These are phyloP conservation scores for Coelastrella sp. DNA, from an alignment of 139 green algal species.

Conservation along the genomic window DNA sequence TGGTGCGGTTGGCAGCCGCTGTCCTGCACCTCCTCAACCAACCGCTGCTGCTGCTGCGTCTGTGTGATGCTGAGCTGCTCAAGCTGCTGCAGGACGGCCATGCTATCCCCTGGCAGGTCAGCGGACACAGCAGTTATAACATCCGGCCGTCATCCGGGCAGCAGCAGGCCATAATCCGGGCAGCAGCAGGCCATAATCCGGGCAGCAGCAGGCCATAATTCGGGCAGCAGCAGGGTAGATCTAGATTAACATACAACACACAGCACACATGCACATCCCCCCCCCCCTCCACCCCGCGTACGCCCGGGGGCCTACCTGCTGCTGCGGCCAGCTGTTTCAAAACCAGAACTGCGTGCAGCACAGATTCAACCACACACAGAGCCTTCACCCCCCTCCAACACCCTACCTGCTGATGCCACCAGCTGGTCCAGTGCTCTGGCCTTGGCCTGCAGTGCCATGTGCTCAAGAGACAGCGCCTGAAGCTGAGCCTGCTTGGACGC, in stretches of 20 bases:
- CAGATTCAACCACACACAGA: too few relatives aligned
- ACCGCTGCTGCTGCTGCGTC: constrained; percentile 14
- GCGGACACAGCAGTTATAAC: too few relatives aligned
- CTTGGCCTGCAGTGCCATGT: constrained; percentile 33
- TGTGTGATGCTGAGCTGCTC: constrained; percentile 9
- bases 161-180: neutral
- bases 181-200: neutral
- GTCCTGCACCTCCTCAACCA: neutral
- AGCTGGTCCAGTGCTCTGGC: constrained; percentile 33
- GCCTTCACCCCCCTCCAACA: neutral
- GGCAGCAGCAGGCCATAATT: neutral
- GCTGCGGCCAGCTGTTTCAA: too few relatives aligned
- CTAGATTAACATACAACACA: neutral
- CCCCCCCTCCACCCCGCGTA: too few relatives aligned
- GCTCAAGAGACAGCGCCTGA: constrained; percentile 32
- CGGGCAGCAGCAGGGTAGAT: neutral
- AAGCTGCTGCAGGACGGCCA: constrained; percentile 14
- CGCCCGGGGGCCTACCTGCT: too few relatives aligned
- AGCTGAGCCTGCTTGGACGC: constrained; percentile 20
- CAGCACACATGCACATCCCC: neutral
- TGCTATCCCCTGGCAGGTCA: neutral
- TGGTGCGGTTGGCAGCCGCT: neutral
- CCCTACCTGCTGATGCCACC: constrained; percentile 29
- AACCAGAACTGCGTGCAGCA: too few relatives aligned
- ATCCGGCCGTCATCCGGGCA: too few relatives aligned